Evolutionary conservation across 2,329 filamentous ascomycete species (phyloP).

Genomic region (Cercospora zeina): DNA sequence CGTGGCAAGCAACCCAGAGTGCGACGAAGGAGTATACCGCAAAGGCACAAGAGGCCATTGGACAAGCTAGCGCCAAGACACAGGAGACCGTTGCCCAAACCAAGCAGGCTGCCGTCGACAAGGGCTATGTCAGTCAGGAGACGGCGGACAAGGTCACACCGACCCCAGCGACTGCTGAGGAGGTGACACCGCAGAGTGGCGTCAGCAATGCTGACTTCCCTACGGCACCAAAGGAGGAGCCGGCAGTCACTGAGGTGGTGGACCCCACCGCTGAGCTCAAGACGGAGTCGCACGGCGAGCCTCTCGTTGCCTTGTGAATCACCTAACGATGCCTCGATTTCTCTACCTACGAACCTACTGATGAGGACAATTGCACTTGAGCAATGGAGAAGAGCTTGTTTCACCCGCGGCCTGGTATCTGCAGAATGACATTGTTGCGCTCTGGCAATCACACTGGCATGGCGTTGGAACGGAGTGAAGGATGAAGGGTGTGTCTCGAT

Average conservation of each 20-base stretch:
- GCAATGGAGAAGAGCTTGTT: neutral
- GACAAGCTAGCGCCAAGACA: constrained; percentile 58
- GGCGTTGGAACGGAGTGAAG: constrained; percentile 9
- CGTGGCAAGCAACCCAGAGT: constrained; percentile 58
- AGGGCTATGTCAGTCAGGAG: constrained; percentile 41
- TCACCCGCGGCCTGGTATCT: neutral
- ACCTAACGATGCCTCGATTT: constrained; percentile 9
- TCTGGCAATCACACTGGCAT: constrained; percentile 7
- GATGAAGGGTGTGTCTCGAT: neutral
- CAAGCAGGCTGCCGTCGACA: constrained; percentile 41
- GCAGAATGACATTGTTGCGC: constrained; percentile 8
- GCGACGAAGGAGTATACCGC: constrained; percentile 61
- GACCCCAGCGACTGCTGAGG: constrained; percentile 36
- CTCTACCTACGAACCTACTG: constrained; percentile 7
- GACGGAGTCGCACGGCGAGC: constrained; percentile 14
- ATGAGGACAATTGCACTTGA: constrained; percentile 5
- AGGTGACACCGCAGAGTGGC: constrained; percentile 25
- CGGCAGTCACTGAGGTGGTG: constrained; percentile 24
- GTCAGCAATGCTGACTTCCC: constrained; percentile 29
- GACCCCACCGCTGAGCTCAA: constrained; percentile 22
- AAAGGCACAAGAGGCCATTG: constrained; percentile 61
- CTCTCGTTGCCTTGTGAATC: constrained; percentile 10
- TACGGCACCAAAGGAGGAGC: constrained; percentile 30
- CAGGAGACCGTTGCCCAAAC: constrained; percentile 57
- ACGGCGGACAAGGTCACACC: constrained; percentile 35